A percentile compares a stretch with the other conserved stretches of the same genome.
phyloP scores from a whole-genome alignment of 2,329 filamentous ascomycete genomes.

The Cryphonectria parasitica region DNA sequence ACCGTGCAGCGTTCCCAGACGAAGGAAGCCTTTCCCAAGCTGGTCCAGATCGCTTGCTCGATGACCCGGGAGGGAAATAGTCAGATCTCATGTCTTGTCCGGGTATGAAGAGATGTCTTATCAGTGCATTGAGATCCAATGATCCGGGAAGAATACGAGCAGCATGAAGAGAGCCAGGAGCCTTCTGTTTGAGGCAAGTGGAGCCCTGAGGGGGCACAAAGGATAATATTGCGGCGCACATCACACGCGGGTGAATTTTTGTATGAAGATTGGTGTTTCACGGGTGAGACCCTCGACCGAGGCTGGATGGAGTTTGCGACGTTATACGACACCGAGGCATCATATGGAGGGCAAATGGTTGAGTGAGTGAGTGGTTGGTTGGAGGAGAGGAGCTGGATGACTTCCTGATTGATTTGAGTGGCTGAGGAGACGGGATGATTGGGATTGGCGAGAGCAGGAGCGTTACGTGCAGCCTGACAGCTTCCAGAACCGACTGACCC shows the following conservation, averaged over 20 bases:
- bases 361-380: background rate
- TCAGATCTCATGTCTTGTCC: background rate
- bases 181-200: constrained; percentile 23
- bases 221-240: constrained; percentile 20
- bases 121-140: background rate
- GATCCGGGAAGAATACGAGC: background rate
- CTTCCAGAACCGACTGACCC: background rate
- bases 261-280: constrained; percentile 22
- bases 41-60: constrained; percentile 13
- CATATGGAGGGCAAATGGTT: background rate
- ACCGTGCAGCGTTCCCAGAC: background rate
- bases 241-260: constrained; percentile 26
- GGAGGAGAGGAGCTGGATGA: background rate
- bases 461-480: background rate
- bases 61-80: constrained; percentile 9
- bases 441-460: background rate
- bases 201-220: background rate
- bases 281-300: constrained; percentile 15
- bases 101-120: background rate
- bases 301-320: background rate
- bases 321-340: background rate
- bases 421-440: too few relatives aligned
- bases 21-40: constrained; percentile 26
- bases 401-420: background rate
- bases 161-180: constrained; percentile 10